These are phyloP conservation scores for Luffa aegyptiaca DNA, from an alignment of 306 rosid species.

Conservation along the genomic window DNA sequence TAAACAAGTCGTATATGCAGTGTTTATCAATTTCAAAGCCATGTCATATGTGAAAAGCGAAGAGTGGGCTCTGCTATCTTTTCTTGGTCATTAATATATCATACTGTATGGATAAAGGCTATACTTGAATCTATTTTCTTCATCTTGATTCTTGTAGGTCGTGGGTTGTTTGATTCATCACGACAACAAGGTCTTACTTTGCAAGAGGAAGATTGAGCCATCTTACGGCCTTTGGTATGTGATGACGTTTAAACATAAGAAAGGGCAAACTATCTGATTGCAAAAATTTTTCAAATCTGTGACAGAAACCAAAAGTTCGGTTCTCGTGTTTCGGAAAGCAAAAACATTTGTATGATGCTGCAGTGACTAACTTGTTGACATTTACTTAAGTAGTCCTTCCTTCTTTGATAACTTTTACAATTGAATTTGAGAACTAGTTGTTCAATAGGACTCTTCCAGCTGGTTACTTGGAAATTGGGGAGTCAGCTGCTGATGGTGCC, in stretches of 20 bases:
- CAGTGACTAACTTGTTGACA: not conserved
- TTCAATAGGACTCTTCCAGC: slow-evolving; percentile 90
- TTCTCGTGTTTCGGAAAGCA: not conserved
- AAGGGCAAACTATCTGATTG: not conserved
- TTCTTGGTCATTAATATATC: slow-evolving; percentile 2
- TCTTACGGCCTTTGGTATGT: slow-evolving; percentile 93
- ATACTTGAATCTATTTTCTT: slow-evolving; percentile 5
- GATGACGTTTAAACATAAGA: slow-evolving; percentile 8
- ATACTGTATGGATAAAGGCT: not conserved
- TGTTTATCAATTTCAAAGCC: not conserved
- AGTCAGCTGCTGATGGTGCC: slow-evolving; percentile 95
- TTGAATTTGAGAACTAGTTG: slow-evolving; percentile 17
- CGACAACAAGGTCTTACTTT: slow-evolving; percentile 76
- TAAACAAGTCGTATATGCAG: not conserved
- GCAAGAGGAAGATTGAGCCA: slow-evolving; percentile 96
- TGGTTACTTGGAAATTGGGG: slow-evolving; percentile 91
- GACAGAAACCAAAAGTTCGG: not conserved
- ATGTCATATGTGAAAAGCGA: not conserved
- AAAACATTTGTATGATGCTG: not conserved
- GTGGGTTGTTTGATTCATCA: slow-evolving; percentile 91
- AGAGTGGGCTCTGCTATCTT: not conserved
- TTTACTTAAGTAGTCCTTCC: not conserved
- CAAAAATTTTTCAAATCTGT: not conserved
- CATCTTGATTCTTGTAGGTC: slow-evolving; percentile 40
- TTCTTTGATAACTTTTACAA: slow-evolving; percentile 11